These are phyloP conservation scores for Pestalotiopsis sp. DNA, from an alignment of 2,329 filamentous ascomycete genomes.

Conservation along the genomic window DNA sequence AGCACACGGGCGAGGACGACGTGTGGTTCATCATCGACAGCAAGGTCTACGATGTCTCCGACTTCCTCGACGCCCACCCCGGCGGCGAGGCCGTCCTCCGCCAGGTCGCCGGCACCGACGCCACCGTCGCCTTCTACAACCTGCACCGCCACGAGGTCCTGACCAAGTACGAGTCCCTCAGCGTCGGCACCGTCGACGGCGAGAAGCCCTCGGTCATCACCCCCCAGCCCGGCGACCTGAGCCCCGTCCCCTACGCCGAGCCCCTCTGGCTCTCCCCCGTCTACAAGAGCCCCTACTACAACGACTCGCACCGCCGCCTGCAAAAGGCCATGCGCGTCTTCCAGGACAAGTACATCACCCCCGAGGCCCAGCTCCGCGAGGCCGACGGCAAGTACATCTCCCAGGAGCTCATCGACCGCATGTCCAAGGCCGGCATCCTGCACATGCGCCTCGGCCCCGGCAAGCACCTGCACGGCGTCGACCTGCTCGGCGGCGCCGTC, in stretches of 20 bases:
- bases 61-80: slow-evolving; percentile 84
- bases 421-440: slow-evolving; percentile 73
- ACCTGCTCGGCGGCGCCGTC: slow-evolving; percentile 69
- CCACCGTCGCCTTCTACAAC: slow-evolving; percentile 86
- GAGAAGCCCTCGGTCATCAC: slow-evolving; percentile 76
- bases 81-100: slow-evolving; percentile 79
- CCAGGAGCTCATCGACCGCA: slow-evolving; percentile 74
- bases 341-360: slow-evolving; percentile 69
- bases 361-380: slow-evolving; percentile 78
- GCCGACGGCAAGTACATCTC: slow-evolving; percentile 71
- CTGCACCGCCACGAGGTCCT: slow-evolving; percentile 91
- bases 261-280: slow-evolving; percentile 78
- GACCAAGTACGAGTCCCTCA: slow-evolving; percentile 74
- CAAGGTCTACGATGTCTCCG: slow-evolving; percentile 83
- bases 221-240: slow-evolving; percentile 71
- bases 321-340: slow-evolving; percentile 74
- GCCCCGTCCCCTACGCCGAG: slow-evolving; percentile 80
- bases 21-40: slow-evolving; percentile 86
- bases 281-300: slow-evolving; percentile 82
- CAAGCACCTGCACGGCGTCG: slow-evolving; percentile 75
- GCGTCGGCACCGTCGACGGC: slow-evolving; percentile 73
- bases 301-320: slow-evolving; percentile 70
- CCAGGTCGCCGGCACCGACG: slow-evolving; percentile 81
- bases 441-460: slow-evolving; percentile 85
- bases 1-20: slow-evolving; percentile 75